Evolutionary conservation across 2,329 filamentous ascomycete genomes (phyloP).

Genomic region (Cyanodermella asteris): DNA sequence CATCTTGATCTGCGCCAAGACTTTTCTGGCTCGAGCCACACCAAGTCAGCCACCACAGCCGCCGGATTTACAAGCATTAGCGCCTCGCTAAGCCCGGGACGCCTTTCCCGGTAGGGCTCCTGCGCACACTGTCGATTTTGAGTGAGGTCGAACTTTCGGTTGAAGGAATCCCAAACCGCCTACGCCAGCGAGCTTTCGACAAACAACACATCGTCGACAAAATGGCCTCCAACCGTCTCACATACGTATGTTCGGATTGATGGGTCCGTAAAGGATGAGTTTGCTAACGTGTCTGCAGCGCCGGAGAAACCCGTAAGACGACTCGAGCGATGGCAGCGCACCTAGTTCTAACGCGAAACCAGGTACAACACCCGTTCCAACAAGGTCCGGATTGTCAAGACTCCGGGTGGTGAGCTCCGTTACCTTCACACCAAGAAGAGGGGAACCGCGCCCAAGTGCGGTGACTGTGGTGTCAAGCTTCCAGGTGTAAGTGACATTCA

Average conservation of each 20-base stretch:
- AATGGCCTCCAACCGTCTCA: slow-evolving; percentile 33
- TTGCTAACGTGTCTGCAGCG: slow-evolving; percentile 22
- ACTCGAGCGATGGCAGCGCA: not conserved
- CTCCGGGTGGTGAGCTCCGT: slow-evolving; percentile 84
- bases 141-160: too few species aligned
- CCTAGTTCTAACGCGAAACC: slow-evolving; percentile 5
- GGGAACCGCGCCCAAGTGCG: slow-evolving; percentile 93
- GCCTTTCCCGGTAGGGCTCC: too few species aligned
- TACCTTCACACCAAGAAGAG: slow-evolving; percentile 99
- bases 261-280: too few species aligned
- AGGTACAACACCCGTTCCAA: slow-evolving; percentile 98
- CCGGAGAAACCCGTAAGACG: slow-evolving; percentile 28
- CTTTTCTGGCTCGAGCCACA: too few species aligned
- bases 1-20: too few species aligned
- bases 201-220: too few species aligned
- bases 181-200: too few species aligned
- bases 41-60: too few species aligned
- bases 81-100: too few species aligned
- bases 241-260: slow-evolving; percentile 35
- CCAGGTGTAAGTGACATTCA: slow-evolving; percentile 59
- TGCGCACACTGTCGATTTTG: too few species aligned
- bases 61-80: too few species aligned
- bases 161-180: too few species aligned
- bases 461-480: slow-evolving; percentile 96
- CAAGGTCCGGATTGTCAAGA: slow-evolving; percentile 89